Conservation (phyloP, 73 alveolate genomes). For the Tetrahymena malaccensis region DNA sequence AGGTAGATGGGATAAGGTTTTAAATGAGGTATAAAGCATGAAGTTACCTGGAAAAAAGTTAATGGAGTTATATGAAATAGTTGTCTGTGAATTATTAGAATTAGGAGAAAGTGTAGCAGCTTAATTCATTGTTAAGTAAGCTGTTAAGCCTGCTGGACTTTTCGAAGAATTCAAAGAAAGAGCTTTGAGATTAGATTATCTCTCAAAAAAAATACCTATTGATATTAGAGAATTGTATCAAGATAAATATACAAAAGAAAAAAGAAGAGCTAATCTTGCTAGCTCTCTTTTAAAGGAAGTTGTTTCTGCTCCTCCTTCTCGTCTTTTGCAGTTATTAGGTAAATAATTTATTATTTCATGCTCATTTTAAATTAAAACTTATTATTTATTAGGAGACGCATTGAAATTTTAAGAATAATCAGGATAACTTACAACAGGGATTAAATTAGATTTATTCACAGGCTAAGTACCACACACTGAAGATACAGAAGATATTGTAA, state of each 20-base stretch:
- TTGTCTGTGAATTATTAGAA: not conserved
- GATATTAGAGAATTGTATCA: not conserved
- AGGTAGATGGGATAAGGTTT: not conserved
- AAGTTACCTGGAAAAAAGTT: not conserved
- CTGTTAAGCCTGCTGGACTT: not conserved
- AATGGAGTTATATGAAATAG: not conserved
- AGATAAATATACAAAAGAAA: not conserved
- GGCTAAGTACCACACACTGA: not conserved
- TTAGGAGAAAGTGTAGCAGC: not conserved
- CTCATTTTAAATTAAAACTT: too few species aligned
- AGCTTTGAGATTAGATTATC: not conserved
- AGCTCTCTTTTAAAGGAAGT: not conserved
- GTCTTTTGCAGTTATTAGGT: not conserved
- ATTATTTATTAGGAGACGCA: not conserved
- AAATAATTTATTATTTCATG: not conserved
- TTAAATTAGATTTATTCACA: not conserved
- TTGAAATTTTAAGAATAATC: not conserved
- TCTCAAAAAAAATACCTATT: not conserved
- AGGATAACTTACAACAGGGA: not conserved
- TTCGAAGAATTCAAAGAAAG: not conserved
- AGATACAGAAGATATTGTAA: not conserved
- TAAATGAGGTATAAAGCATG: not conserved
- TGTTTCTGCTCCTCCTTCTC: not conserved
- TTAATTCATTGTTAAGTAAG: not conserved
- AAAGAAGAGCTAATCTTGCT: not conserved